Evolutionary conservation across 148 eudicot genomes (phyloP).

Genomic region (Fagopyrum tataricum): DNA sequence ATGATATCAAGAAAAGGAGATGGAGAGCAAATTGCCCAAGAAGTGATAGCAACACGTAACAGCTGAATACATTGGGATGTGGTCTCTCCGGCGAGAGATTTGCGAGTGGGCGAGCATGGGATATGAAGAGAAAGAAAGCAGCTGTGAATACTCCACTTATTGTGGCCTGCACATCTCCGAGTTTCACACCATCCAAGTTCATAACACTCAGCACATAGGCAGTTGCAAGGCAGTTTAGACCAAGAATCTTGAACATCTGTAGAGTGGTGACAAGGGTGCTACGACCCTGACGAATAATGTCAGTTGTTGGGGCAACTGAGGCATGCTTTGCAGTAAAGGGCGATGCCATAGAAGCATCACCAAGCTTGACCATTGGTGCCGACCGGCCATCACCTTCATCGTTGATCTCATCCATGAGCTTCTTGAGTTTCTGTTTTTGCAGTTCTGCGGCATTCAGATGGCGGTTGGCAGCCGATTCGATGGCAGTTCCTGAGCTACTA

Average conservation of each 20-base stretch:
- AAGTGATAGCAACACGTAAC: slow-evolving; percentile 70
- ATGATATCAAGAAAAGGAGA: slow-evolving; percentile 56
- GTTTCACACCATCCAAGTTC: slow-evolving; percentile 87
- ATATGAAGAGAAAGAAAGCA: slow-evolving; percentile 86
- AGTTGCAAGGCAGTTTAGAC: slow-evolving; percentile 90
- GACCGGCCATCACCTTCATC: slow-evolving; percentile 83
- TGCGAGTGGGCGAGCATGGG: slow-evolving; percentile 81
- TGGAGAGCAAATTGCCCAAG: slow-evolving; percentile 82
- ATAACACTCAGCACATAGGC: slow-evolving; percentile 92
- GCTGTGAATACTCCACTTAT: slow-evolving; percentile 91
- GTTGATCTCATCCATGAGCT: slow-evolving; percentile 78
- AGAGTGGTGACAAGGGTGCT: slow-evolving; percentile 94
- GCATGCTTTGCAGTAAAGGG: slow-evolving; percentile 97
- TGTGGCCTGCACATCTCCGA: slow-evolving; percentile 91
- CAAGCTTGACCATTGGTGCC: slow-evolving; percentile 80
- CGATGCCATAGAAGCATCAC: slow-evolving; percentile 99
- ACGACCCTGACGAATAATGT: slow-evolving; percentile 86
- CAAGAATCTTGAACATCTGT: slow-evolving; percentile 95
- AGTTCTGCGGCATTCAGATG: slow-evolving; percentile 64
- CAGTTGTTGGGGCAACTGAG: slow-evolving; percentile 73
- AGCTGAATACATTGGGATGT: slow-evolving; percentile 81
- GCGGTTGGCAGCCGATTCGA: slow-evolving; percentile 40
- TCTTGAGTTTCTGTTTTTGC: slow-evolving; percentile 72
- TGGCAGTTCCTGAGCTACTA: slow-evolving; percentile 34
- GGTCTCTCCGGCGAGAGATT: slow-evolving; percentile 72